phyloP scores from a whole-genome alignment of 2,329 filamentous ascomycete species.

The Monosporascus sp. region DNA sequence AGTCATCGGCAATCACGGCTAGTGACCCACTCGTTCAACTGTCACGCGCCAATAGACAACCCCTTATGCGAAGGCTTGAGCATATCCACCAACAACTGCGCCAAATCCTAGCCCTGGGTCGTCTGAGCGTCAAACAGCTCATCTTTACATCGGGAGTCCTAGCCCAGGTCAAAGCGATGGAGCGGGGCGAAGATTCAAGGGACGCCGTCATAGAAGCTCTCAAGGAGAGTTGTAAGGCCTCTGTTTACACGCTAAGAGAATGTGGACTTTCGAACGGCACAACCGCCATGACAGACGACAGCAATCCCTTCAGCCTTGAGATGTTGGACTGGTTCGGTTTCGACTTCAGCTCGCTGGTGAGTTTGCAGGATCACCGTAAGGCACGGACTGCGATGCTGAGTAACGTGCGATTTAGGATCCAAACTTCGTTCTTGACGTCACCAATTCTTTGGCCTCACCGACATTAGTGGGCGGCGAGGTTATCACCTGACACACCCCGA shows the following conservation, averaged over 20 bases:
- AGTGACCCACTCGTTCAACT: constrained; percentile 11
- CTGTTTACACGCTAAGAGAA: constrained; percentile 6
- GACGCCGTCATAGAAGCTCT: constrained; percentile 5
- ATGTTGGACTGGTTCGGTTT: constrained; percentile 14
- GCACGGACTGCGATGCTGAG: background rate
- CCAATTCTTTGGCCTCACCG: background rate
- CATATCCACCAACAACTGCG: constrained; percentile 15
- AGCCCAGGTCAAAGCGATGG: constrained; percentile 12
- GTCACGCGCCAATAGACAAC: constrained; percentile 6
- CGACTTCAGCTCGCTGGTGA: constrained; percentile 12
- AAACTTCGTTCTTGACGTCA: background rate
- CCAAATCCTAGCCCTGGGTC: constrained; percentile 14
- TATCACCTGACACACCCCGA: background rate
- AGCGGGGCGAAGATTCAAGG: constrained; percentile 3
- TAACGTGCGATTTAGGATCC: background rate
- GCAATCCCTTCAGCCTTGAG: constrained; percentile 5
- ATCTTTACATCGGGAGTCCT: constrained; percentile 17
- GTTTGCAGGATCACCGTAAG: background rate
- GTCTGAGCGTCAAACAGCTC: constrained; percentile 18
- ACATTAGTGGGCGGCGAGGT: background rate
- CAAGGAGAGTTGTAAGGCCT: constrained; percentile 4
- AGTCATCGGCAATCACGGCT: background rate
- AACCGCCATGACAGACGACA: constrained; percentile 4
- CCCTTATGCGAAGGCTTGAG: constrained; percentile 10
- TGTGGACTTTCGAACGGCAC: constrained; percentile 1